These are phyloP conservation scores for Podaxis mareebaensis DNA, from an alignment of 768 basidiomycete genomes.

Conservation along the genomic window DNA sequence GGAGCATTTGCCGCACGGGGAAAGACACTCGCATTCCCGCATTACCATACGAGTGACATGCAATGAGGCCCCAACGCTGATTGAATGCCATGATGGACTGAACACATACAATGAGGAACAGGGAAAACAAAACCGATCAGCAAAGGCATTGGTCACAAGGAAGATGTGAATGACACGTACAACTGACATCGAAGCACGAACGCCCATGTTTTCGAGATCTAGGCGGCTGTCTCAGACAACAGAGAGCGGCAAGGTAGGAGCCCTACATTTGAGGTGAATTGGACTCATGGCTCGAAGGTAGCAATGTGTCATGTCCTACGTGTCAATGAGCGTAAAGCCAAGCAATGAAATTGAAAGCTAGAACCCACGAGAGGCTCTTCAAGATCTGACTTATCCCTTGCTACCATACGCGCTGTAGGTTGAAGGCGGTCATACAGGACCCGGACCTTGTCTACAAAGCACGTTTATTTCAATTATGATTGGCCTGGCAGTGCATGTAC, in stretches of 20 bases:
- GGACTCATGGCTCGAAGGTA: conserved; percentile 88
- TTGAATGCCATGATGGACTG: conserved; percentile 82
- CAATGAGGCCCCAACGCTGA: conserved; percentile 76
- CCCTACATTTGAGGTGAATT: conserved; percentile 76
- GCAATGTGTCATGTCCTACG: conserved; percentile 79
- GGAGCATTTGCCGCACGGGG: conserved; percentile 80
- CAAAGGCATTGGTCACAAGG: background rate
- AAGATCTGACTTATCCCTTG: conserved; percentile 61
- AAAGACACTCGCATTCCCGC: conserved; percentile 86
- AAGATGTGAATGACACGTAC: conserved; percentile 37
- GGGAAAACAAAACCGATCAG: background rate
- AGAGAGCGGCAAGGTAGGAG: background rate
- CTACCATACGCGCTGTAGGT: conserved; percentile 72
- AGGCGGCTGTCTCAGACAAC: background rate
- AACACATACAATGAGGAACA: background rate
- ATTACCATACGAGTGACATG: conserved; percentile 75
- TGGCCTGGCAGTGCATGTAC: conserved; percentile 19
- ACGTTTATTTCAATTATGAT: background rate
- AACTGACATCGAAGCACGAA: conserved; percentile 84
- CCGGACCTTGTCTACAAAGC: conserved; percentile 65
- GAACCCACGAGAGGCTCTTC: conserved; percentile 59
- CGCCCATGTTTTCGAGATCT: conserved; percentile 82
- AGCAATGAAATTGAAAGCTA: background rate
- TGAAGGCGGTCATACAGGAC: conserved; percentile 74
- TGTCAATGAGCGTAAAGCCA: background rate